A percentile compares a stretch with the other conserved stretches of the same genome.
phyloP scores from a whole-genome alignment of 2,329 filamentous ascomycete genomes.

The Colletotrichum liriopes region DNA sequence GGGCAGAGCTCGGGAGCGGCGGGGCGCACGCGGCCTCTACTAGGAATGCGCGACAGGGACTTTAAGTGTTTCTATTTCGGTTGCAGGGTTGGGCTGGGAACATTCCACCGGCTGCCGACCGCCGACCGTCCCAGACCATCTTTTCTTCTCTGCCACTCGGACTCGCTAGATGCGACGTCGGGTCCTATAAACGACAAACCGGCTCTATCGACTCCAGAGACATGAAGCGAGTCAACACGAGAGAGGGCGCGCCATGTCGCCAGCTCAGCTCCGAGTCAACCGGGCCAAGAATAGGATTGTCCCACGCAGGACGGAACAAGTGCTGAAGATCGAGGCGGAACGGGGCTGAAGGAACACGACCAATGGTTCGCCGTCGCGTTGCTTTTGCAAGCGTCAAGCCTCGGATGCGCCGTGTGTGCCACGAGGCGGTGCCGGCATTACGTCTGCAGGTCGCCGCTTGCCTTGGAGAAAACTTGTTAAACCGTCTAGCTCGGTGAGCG shows the following conservation, averaged over 20 bases:
- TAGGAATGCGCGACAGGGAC: conserved; percentile 22
- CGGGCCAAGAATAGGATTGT: not conserved
- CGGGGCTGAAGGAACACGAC: not conserved
- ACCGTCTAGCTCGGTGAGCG: not conserved
- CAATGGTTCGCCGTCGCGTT: not conserved
- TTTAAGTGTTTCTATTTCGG: conserved; percentile 37
- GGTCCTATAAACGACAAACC: not conserved
- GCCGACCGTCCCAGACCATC: not conserved
- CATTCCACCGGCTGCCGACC: conserved; percentile 19
- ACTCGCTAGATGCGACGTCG: not conserved
- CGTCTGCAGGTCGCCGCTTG: not conserved
- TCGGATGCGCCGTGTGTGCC: not conserved
- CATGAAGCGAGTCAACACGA: not conserved
- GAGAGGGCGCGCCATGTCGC: not conserved
- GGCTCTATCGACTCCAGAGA: not conserved
- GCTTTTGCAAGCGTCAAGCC: not conserved
- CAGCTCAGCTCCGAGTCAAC: not conserved
- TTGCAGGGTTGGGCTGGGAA: conserved; percentile 24
- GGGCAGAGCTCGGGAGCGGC: conserved; percentile 11
- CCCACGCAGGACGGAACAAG: not conserved
- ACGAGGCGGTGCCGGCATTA: not conserved
- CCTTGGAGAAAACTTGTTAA: not conserved
- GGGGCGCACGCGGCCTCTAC: not conserved
- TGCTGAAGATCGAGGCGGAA: not conserved
- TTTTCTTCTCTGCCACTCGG: not conserved